Evolutionary conservation across 2,329 filamentous ascomycete genomes (phyloP).

Genomic region (Rhinocladiella mackenziei): DNA sequence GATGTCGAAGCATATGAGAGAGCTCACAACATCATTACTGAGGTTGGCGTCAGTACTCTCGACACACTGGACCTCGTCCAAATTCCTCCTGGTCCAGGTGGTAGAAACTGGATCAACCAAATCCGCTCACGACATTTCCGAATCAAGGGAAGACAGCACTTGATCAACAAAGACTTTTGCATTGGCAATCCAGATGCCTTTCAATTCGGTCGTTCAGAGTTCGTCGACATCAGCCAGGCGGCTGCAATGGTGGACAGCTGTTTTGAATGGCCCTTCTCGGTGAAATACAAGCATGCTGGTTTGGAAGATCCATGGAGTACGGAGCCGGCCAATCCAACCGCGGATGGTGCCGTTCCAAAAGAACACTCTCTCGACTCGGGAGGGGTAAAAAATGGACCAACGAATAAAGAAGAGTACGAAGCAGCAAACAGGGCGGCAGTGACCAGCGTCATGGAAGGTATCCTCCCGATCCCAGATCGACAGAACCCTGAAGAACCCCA

Average conservation of each 20-base stretch:
- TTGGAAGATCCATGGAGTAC: slow-evolving; percentile 10
- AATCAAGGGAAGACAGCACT: slow-evolving; percentile 63
- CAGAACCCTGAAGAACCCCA: slow-evolving; percentile 7
- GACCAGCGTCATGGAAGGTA: slow-evolving; percentile 12
- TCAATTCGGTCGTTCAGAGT: slow-evolving; percentile 61
- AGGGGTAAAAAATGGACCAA: slow-evolving; percentile 11
- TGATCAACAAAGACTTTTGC: slow-evolving; percentile 66
- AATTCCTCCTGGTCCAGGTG: slow-evolving; percentile 58
- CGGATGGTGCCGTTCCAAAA: neutral
- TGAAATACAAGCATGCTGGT: slow-evolving; percentile 26
- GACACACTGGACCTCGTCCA: slow-evolving; percentile 61
- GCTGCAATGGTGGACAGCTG: slow-evolving; percentile 48
- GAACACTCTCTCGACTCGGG: slow-evolving; percentile 1
- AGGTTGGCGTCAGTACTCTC: slow-evolving; percentile 77
- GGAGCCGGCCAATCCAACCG: slow-evolving; percentile 1
- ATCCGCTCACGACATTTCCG: slow-evolving; percentile 73
- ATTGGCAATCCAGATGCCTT: slow-evolving; percentile 73
- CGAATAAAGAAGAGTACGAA: slow-evolving; percentile 15
- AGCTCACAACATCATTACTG: slow-evolving; percentile 65
- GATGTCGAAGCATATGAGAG: slow-evolving; percentile 80
- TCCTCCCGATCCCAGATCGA: slow-evolving; percentile 6
- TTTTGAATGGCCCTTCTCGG: slow-evolving; percentile 56
- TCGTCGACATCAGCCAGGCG: slow-evolving; percentile 47
- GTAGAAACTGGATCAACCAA: slow-evolving; percentile 61
- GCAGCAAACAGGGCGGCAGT: slow-evolving; percentile 19